These are phyloP conservation scores for Termitomyces sp. DNA, from an alignment of 768 basidiomycete genomes.

Conservation along the genomic window DNA sequence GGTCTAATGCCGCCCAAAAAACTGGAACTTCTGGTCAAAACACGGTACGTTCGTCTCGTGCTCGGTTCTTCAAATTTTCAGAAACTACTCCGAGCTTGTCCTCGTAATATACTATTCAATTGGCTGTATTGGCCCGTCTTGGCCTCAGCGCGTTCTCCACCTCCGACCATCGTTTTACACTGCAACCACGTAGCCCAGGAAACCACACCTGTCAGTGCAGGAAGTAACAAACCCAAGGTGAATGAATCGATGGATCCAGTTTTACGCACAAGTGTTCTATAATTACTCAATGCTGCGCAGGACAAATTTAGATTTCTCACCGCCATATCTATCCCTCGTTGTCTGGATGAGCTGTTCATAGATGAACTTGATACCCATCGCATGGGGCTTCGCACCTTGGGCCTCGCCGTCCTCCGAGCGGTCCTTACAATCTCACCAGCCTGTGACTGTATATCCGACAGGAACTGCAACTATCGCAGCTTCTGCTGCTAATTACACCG, in stretches of 20 bases:
- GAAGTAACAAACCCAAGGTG: not conserved
- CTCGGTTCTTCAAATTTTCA: not conserved
- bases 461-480: constrained; percentile 18
- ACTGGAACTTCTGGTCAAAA: not conserved
- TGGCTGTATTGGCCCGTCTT: not conserved
- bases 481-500: constrained; percentile 40
- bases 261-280: not conserved
- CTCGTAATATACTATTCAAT: not conserved
- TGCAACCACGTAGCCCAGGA: not conserved
- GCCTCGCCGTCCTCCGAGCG: constrained; percentile 6
- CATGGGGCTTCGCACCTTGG: not conserved
- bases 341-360: not conserved
- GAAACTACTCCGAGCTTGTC: not conserved
- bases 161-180: not conserved
- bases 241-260: not conserved
- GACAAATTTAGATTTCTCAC: not conserved
- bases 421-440: constrained; percentile 10
- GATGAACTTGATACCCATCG: not conserved
- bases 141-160: too few species aligned
- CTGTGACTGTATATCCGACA: constrained; percentile 29
- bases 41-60: not conserved
- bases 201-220: not conserved
- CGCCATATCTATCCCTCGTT: not conserved
- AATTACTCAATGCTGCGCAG: not conserved
- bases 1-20: not conserved